Evolutionary conservation across 805 yeast species (phyloP).

Genomic region (Huiozyma sinensis): DNA sequence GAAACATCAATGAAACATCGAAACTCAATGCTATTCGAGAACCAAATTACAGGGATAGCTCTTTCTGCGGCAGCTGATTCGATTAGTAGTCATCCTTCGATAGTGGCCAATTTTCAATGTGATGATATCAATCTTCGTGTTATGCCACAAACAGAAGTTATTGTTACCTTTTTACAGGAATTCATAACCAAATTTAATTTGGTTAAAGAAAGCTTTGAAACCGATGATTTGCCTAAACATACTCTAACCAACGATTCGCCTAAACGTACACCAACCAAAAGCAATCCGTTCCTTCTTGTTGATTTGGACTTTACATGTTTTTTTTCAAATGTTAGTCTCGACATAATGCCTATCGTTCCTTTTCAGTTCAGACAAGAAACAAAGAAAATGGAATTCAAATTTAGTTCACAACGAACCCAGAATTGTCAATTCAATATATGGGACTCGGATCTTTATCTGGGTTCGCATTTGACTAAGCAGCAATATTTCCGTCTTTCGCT

Average conservation of each 20-base stretch:
- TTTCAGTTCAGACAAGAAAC: conserved; percentile 16
- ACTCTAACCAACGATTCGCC: conserved; percentile 4
- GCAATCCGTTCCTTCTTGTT: background rate
- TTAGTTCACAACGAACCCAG: conserved; percentile 10
- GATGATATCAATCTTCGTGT: conserved; percentile 15
- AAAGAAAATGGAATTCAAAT: conserved; percentile 12
- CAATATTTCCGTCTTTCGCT: conserved; percentile 19
- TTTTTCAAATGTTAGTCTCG: conserved; percentile 17
- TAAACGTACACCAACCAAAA: background rate
- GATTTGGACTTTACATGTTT: conserved; percentile 5
- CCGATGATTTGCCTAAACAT: background rate
- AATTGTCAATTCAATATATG: conserved; percentile 12
- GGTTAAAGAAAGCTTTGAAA: background rate
- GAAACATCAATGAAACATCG: conserved; percentile 15
- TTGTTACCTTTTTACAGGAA: conserved; percentile 10
- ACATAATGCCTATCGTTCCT: conserved; percentile 18
- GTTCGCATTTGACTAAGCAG: conserved; percentile 20
- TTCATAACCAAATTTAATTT: conserved; percentile 1
- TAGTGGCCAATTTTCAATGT: conserved; percentile 12
- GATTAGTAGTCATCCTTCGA: conserved; percentile 7
- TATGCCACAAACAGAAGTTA: conserved; percentile 12
- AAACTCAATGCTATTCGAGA: conserved; percentile 11
- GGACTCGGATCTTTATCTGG: conserved; percentile 18
- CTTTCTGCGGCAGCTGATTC: conserved; percentile 13
- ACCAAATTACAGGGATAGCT: conserved; percentile 13